Percentiles rank a stretch among this genome's conserved stretches.
Conservation (phyloP, 768 basidiomycete species). For the Cystobasidiopsis lactophilus region DNA sequence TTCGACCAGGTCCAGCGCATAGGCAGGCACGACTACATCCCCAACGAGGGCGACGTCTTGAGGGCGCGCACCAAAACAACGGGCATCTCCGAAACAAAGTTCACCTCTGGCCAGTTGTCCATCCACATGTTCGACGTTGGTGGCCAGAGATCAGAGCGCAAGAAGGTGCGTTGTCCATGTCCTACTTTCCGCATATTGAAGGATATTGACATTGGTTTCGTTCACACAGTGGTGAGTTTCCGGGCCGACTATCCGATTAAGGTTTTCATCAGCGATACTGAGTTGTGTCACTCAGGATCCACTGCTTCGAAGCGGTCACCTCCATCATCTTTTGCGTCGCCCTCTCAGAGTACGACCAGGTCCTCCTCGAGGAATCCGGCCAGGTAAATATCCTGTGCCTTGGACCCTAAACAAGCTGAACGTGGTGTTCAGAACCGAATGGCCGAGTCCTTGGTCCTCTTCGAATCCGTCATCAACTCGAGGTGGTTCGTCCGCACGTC, state of each 20-base stretch:
- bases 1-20: conserved; percentile 69
- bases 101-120: conserved; percentile 30
- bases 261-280: background rate
- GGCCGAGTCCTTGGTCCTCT: conserved; percentile 49
- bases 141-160: conserved; percentile 56
- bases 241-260: background rate
- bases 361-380: conserved; percentile 41
- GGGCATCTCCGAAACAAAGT: conserved; percentile 70
- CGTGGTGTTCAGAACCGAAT: conserved; percentile 39
- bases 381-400: conserved; percentile 17
- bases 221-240: too few relatives aligned
- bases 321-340: conserved; percentile 57
- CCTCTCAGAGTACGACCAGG: conserved; percentile 54
- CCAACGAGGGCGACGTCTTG: conserved; percentile 66
- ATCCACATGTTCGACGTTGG: conserved; percentile 56
- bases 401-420: background rate
- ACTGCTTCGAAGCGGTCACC: conserved; percentile 59
- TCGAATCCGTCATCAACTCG: conserved; percentile 58
- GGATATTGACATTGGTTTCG: too few relatives aligned
- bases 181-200: too few relatives aligned
- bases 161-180: conserved; percentile 34
- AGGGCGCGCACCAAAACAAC: conserved; percentile 72
- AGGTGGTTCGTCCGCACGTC: conserved; percentile 42
- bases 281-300: conserved; percentile 29
- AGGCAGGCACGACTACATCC: conserved; percentile 54